Percentiles rank a stretch among this genome's conserved stretches.
Evolutionary conservation across 768 basidiomycete genomes (phyloP).

Genomic region (Pleurotus tuoliensis): DNA sequence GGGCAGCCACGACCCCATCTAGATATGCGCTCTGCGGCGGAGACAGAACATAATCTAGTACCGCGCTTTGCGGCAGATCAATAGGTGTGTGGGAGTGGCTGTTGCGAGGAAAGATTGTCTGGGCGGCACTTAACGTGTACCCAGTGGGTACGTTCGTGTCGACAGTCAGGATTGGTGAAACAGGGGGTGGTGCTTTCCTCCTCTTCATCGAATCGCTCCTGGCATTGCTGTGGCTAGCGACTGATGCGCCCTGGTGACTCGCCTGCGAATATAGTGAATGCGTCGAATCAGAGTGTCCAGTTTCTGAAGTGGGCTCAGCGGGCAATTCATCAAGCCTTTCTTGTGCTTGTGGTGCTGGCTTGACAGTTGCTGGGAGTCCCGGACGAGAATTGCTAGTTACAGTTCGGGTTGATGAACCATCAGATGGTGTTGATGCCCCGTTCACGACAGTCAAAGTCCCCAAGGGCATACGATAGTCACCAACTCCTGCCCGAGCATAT

Average conservation of each 20-base stretch:
- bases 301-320: neutral
- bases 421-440: neutral
- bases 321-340: too few species aligned
- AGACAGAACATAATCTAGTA: neutral
- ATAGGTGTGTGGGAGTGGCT: neutral
- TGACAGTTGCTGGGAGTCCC: neutral
- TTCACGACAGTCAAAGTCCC: neutral
- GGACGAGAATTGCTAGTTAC: neutral
- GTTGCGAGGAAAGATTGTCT: neutral
- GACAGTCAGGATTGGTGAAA: neutral
- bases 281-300: slow-evolving; percentile 2
- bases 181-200: neutral
- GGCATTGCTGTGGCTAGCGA: neutral
- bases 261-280: neutral
- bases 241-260: neutral
- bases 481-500: neutral
- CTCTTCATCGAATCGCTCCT: neutral
- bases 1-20: neutral
- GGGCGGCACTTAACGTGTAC: too few species aligned
- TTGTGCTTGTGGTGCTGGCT: neutral
- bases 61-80: slow-evolving; percentile 1
- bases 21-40: too few species aligned
- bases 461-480: neutral
- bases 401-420: neutral
- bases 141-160: neutral